Conservation (phyloP, 805 yeast genomes). For the Candida mattraensis region DNA sequence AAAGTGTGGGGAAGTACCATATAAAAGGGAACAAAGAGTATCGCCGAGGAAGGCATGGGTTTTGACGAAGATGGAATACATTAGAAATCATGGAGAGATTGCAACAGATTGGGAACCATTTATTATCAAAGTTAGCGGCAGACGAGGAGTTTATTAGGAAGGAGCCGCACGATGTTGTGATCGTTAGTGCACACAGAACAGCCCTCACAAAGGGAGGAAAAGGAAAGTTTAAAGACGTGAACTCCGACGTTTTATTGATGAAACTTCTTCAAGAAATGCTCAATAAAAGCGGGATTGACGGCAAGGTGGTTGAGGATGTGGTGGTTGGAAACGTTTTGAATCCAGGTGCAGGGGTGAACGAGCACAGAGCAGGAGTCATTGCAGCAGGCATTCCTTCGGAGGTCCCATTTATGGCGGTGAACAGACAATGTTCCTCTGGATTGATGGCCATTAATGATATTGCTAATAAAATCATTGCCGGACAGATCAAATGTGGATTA, state of each 20-base stretch:
- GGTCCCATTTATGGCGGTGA: constrained; percentile 77
- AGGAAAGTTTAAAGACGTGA: constrained; percentile 81
- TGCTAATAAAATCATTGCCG: constrained; percentile 82
- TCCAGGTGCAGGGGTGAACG: constrained; percentile 92
- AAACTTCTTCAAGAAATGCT: constrained; percentile 65
- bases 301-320: constrained; percentile 70
- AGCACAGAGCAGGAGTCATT: constrained; percentile 87
- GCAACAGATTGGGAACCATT: constrained; percentile 35
- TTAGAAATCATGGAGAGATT: constrained; percentile 36
- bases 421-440: constrained; percentile 95
- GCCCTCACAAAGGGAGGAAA: constrained; percentile 86
- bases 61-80: not conserved
- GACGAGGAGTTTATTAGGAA: constrained; percentile 36
- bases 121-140: constrained; percentile 22
- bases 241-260: constrained; percentile 74
- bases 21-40: constrained; percentile 1
- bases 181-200: constrained; percentile 87
- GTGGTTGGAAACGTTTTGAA: constrained; percentile 90
- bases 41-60: not conserved
- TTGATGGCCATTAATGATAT: constrained; percentile 86
- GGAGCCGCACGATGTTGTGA: constrained; percentile 85
- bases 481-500: constrained; percentile 88
- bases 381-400: constrained; percentile 88
- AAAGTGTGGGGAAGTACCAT: too few species aligned
- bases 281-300: constrained; percentile 50